phyloP scores from a whole-genome alignment of 768 basidiomycete genomes.

The Auriculariales sp. region DNA sequence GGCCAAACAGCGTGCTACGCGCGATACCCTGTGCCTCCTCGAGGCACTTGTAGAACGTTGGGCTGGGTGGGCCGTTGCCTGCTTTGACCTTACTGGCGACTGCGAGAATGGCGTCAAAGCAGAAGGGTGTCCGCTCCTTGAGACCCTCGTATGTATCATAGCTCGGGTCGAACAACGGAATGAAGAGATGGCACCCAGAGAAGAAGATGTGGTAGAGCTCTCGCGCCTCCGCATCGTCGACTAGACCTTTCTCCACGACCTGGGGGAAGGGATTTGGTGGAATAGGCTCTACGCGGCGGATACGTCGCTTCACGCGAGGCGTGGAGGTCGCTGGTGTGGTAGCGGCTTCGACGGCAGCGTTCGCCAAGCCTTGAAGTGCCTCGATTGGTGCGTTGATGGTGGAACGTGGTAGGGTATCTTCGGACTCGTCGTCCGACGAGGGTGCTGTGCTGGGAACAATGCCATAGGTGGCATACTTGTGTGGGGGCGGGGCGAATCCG shows the following conservation, averaged over 20 bases:
- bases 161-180: slow-evolving; percentile 82
- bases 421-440: slow-evolving; percentile 84
- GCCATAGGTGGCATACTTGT: slow-evolving; percentile 84
- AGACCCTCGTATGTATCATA: slow-evolving; percentile 91
- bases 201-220: slow-evolving; percentile 94
- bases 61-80: slow-evolving; percentile 71
- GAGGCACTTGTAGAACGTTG: slow-evolving; percentile 79
- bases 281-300: slow-evolving; percentile 71
- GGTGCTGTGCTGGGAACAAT: slow-evolving; percentile 72
- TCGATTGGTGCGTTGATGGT: slow-evolving; percentile 87
- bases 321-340: slow-evolving; percentile 12
- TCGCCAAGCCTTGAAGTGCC: slow-evolving; percentile 84
- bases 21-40: slow-evolving; percentile 96
- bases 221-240: slow-evolving; percentile 72
- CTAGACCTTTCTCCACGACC: slow-evolving; percentile 83
- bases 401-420: slow-evolving; percentile 72
- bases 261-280: slow-evolving; percentile 79
- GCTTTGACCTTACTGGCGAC: slow-evolving; percentile 86
- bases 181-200: slow-evolving; percentile 91
- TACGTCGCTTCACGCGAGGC: slow-evolving; percentile 57
- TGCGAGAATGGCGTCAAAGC: slow-evolving; percentile 85
- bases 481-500: slow-evolving; percentile 81
- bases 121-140: slow-evolving; percentile 89
- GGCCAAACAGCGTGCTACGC: slow-evolving; percentile 83
- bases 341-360: slow-evolving; percentile 89